Evolutionary conservation across 768 basidiomycete species (phyloP).

Genomic region (Tulasnella sp.): DNA sequence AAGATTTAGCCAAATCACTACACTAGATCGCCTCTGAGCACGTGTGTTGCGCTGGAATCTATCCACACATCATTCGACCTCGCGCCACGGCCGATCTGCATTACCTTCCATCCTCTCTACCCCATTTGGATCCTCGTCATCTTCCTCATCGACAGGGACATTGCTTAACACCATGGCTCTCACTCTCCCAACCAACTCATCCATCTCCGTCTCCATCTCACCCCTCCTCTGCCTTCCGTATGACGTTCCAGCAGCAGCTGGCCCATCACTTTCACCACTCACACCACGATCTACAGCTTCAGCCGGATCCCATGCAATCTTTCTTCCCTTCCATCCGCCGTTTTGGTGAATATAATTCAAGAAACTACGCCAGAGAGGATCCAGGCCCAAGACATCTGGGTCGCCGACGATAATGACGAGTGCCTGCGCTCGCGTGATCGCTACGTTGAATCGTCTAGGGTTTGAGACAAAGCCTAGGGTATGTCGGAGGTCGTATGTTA

Average conservation of each 20-base stretch:
- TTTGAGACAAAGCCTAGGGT: slow-evolving; percentile 50
- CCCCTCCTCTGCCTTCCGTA: not conserved
- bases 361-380: slow-evolving; percentile 52
- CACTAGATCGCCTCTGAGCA: no score
- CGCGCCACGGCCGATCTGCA: slow-evolving; percentile 35
- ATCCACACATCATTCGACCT: slow-evolving; percentile 27
- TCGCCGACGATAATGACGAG: slow-evolving; percentile 51
- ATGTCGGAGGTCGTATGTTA: slow-evolving; percentile 41
- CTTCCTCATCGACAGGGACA: slow-evolving; percentile 4
- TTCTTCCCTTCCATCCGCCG: slow-evolving; percentile 44
- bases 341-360: slow-evolving; percentile 44
- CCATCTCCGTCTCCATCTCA: slow-evolving; percentile 16
- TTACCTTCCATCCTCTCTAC: slow-evolving; percentile 23
- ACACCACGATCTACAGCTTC: not conserved
- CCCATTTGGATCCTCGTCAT: slow-evolving; percentile 5
- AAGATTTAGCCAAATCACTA: no score
- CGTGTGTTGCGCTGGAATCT: no score
- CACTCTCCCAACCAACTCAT: slow-evolving; percentile 10
- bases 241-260: not conserved
- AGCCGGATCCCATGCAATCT: slow-evolving; percentile 3
- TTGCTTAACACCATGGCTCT: slow-evolving; percentile 1
- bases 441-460: slow-evolving; percentile 48
- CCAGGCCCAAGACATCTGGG: slow-evolving; percentile 45
- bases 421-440: slow-evolving; percentile 50
- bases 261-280: not conserved